phyloP scores from a whole-genome alignment of 257 asterid species.

The Osmanthus fragrans region DNA sequence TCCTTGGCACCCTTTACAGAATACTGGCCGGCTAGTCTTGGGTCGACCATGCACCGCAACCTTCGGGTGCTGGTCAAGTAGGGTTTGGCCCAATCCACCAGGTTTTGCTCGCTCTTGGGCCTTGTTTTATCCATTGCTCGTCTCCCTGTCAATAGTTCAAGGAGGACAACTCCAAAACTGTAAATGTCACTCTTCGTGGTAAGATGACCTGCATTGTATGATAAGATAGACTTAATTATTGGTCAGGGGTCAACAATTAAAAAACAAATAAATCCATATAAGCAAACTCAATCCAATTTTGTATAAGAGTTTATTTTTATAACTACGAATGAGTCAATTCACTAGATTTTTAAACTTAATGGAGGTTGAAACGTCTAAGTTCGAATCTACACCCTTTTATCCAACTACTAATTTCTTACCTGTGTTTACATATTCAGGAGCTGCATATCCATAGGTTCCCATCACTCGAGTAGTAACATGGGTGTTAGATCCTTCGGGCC shows the following conservation, averaged over 20 bases:
- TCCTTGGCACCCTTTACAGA: conserved; percentile 78
- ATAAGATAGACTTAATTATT: not conserved
- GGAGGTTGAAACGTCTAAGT: too few species aligned
- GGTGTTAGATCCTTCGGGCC: conserved; percentile 92
- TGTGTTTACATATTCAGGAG: conserved; percentile 92
- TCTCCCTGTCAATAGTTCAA: conserved; percentile 78
- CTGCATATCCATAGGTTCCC: conserved; percentile 97
- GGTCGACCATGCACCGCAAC: conserved; percentile 66
- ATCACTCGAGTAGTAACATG: conserved; percentile 91
- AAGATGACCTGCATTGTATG: conserved; percentile 65
- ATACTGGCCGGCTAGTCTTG: conserved; percentile 75
- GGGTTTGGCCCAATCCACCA: conserved; percentile 80
- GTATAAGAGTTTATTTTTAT: not conserved
- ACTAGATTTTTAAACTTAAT: too few species aligned
- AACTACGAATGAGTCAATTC: too few species aligned
- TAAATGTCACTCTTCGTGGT: conserved; percentile 89
- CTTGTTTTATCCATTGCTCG: conserved; percentile 79
- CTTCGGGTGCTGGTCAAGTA: conserved; percentile 64
- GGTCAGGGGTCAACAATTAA: not conserved
- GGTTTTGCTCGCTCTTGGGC: conserved; percentile 64
- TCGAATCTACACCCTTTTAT: too few species aligned
- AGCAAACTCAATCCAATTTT: not conserved
- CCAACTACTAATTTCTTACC: conserved; percentile 33
- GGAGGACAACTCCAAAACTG: conserved; percentile 85
- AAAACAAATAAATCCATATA: not conserved